Conservation (phyloP, 2,329 filamentous ascomycete species). For the Penicillium psychrosexuale region DNA sequence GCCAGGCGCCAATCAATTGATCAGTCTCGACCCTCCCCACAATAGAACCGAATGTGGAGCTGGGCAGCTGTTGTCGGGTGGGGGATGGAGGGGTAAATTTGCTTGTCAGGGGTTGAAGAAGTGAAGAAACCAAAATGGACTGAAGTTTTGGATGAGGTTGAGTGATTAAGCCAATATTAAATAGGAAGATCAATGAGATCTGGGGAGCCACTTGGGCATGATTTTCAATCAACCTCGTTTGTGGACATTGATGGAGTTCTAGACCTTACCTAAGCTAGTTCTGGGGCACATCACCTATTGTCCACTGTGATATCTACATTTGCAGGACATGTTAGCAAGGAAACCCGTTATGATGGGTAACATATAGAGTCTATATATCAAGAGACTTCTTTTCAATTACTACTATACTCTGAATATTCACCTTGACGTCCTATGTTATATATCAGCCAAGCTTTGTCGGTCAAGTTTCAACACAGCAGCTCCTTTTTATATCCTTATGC, state of each 20-base stretch:
- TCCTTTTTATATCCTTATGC: neutral
- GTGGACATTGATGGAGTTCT: slow-evolving; percentile 2
- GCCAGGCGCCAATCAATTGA: slow-evolving; percentile 20
- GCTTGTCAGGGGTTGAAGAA: neutral
- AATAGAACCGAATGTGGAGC: slow-evolving; percentile 26
- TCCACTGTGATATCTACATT: no score
- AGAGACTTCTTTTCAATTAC: neutral
- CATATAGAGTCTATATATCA: no score
- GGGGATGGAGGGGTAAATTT: slow-evolving; percentile 2
- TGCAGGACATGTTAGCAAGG: no score
- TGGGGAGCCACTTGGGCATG: neutral
- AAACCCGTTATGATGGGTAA: neutral
- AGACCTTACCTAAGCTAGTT: slow-evolving; percentile 8
- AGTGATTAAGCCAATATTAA: neutral
- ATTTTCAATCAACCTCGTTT: neutral
- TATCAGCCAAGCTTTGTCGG: neutral
- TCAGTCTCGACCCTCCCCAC: slow-evolving; percentile 25
- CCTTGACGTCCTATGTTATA: neutral
- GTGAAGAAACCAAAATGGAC: neutral
- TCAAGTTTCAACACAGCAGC: neutral
- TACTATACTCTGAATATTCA: neutral
- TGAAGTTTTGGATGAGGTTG: neutral
- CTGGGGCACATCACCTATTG: neutral
- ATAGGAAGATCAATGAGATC: neutral
- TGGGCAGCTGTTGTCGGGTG: slow-evolving; percentile 13